phyloP scores from a whole-genome alignment of 2,329 filamentous ascomycete species.

The Diaporthe amygdali region DNA sequence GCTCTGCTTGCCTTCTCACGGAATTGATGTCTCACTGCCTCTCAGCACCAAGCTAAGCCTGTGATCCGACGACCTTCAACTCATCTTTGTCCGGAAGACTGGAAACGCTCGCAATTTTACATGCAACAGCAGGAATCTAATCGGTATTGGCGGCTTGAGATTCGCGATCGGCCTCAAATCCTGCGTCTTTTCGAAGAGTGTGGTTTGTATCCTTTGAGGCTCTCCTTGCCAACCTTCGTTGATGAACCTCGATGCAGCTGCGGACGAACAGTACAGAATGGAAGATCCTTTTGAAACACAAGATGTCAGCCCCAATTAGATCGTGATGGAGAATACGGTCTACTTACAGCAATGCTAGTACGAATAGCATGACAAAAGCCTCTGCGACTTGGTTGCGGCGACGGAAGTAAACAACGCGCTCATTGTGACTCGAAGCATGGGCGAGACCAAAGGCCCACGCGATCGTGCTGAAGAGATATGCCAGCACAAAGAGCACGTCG shows the following conservation, averaged over 20 bases:
- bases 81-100: background rate
- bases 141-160: background rate
- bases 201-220: background rate
- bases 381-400: background rate
- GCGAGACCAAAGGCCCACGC: background rate
- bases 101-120: background rate
- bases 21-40: background rate
- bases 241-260: background rate
- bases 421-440: background rate
- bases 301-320: background rate
- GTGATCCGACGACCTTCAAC: background rate
- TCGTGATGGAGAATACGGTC: rapidly evolving
- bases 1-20: background rate
- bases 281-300: background rate
- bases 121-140: too few species aligned
- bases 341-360: background rate
- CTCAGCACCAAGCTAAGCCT: background rate
- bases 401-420: background rate
- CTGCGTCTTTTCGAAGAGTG: background rate
- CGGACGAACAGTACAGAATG: background rate
- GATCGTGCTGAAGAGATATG: background rate
- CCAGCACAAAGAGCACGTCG: background rate
- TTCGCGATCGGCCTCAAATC: background rate
- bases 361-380: background rate
- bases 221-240: background rate